Evolutionary conservation across 371 early-diverging fungal species (phyloP).

Genomic region (Mortierella sp.): DNA sequence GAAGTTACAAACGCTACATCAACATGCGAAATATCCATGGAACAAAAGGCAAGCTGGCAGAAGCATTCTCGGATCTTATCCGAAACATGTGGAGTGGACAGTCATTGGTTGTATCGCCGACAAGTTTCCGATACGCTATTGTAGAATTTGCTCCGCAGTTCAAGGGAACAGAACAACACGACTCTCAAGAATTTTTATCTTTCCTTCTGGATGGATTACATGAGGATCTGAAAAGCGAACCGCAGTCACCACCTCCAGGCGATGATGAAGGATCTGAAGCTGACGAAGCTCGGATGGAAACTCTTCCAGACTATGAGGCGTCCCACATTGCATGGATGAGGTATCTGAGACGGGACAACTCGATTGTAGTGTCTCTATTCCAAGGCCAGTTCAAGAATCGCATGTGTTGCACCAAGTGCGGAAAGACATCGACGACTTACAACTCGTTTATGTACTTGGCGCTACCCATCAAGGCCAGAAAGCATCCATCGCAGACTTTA

Average conservation of each 20-base stretch:
- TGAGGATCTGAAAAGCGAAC: conserved; percentile 72
- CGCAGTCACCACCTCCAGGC: conserved; percentile 14
- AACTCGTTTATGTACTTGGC: conserved; percentile 94
- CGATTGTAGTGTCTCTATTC: conserved; percentile 92
- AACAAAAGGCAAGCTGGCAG: conserved; percentile 78
- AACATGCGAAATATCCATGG: conserved; percentile 85
- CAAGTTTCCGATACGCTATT: conserved; percentile 65
- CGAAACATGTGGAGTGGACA: conserved; percentile 75
- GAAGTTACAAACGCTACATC: conserved; percentile 75
- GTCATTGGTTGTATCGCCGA: conserved; percentile 67
- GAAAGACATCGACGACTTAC: conserved; percentile 89
- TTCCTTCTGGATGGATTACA: conserved; percentile 80
- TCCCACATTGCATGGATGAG: conserved; percentile 81
- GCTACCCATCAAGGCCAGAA: conserved; percentile 76
- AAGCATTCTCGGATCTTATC: conserved; percentile 75
- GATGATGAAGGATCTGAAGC: conserved; percentile 43
- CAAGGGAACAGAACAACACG: conserved; percentile 76
- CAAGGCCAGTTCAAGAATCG: conserved; percentile 88
- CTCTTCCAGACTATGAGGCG: conserved; percentile 56
- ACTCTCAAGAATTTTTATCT: conserved; percentile 81
- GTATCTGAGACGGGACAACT: conserved; percentile 81
- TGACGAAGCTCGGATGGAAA: conserved; percentile 52
- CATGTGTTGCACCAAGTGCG: conserved; percentile 86
- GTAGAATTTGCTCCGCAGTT: conserved; percentile 75
- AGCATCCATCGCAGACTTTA: conserved; percentile 60